Evolutionary conservation across 1,284 basidiomycete genomes (phyloP), one percentile per base, ranked within the genome.

Genomic region (Ustilago shanxiensis): DNA sequence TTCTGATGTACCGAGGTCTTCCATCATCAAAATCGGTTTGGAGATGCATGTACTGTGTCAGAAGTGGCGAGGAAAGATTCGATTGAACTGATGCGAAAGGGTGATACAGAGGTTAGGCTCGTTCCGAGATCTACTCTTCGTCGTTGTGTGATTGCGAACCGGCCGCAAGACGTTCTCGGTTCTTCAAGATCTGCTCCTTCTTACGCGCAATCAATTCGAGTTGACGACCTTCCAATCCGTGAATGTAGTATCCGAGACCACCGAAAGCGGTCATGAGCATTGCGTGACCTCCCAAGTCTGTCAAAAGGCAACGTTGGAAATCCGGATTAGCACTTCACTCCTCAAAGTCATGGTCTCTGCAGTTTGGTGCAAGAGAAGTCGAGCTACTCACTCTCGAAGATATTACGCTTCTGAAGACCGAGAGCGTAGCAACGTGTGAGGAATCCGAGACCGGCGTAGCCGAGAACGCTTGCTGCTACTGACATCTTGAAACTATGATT

Each of bases 381-480:
- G 39, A 16, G 28, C 8, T 3, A 85, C 84, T 70, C 61, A 85
- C 84, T 84, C 41, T 85, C 84, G 18, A 85, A 77, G 53, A 85
- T 82, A 75, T 85, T 85, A 31, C 84, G 62, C 79, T 83, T 83
- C 70, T 85, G 84, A 49, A 85, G 62, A 54, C 83, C 84, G 20
- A 85, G 79, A 6, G 81, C 82, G 45, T 82, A 85, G 78, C 82
- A 85, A 31, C 84, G 79, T 54, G 84, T 83, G 37, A 83, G 60
- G 68, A 85, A 85, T 11, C 84, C 84, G 51, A 85, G 68, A 10
- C 82, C 79, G 39, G 84, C 82, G 60, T 82, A 85, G 20, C 84
- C 82, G 49, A 85, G 74, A 55, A 83, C 83, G 72, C 79, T 84
- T 69, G 69, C 66, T 72, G 66, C 70, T 52, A 77, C 70, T 55